Conservation (phyloP, 768 basidiomycete species). For the Hysterangium stoloniferum region DNA sequence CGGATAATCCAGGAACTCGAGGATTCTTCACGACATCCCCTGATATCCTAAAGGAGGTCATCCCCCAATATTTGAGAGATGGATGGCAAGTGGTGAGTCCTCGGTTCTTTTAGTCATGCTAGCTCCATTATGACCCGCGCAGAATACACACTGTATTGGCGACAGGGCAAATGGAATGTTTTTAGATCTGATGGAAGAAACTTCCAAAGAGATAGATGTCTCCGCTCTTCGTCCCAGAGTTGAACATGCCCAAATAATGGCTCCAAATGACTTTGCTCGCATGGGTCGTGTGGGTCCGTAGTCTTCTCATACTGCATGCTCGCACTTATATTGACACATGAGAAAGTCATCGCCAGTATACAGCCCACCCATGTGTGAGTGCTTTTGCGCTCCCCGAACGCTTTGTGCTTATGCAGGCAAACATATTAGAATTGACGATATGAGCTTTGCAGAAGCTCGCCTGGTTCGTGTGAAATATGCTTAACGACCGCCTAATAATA, state of each 20-base stretch:
- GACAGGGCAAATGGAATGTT: slow-evolving; percentile 82
- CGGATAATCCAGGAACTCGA: slow-evolving; percentile 11
- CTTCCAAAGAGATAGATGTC: slow-evolving; percentile 37
- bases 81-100: slow-evolving; percentile 14
- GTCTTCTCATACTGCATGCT: not conserved
- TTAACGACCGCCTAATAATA: not conserved
- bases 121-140: not conserved
- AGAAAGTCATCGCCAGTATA: slow-evolving; percentile 86
- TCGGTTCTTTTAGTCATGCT: not conserved
- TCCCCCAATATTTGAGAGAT: slow-evolving; percentile 11
- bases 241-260: slow-evolving; percentile 91
- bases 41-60: slow-evolving; percentile 7
- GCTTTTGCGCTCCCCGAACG: no score
- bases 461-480: slow-evolving; percentile 24
- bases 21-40: slow-evolving; percentile 10
- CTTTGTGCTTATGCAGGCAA: no score
- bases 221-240: slow-evolving; percentile 63
- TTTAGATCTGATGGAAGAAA: slow-evolving; percentile 73
- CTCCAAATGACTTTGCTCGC: slow-evolving; percentile 56
- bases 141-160: slow-evolving; percentile 88
- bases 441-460: slow-evolving; percentile 85
- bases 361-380: slow-evolving; percentile 76
- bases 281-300: slow-evolving; percentile 66
- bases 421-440: slow-evolving; percentile 54
- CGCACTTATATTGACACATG: not conserved